A percentile compares a stretch with the other conserved stretches of the same genome.
Conservation (phyloP, 106 monocot species). For the Phalaenopsis equestris region DNA sequence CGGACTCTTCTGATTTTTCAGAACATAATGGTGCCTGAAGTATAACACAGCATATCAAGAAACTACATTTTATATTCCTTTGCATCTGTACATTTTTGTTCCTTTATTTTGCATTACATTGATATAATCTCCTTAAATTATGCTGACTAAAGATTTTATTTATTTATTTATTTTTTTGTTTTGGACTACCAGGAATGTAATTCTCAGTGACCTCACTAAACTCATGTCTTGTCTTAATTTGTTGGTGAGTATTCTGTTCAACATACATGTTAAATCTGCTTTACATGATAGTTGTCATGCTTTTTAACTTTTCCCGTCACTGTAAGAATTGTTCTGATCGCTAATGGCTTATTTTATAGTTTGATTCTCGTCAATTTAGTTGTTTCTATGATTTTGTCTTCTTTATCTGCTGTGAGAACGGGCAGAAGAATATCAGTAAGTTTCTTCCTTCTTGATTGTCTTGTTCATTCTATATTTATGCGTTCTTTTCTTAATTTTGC, state of each 20-base stretch:
- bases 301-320: not conserved
- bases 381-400: slow-evolving; percentile 88
- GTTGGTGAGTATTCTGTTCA: slow-evolving; percentile 31
- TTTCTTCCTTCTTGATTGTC: slow-evolving; percentile 3
- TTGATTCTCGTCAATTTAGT: slow-evolving; percentile 51
- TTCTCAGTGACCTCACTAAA: slow-evolving; percentile 41
- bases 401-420: slow-evolving; percentile 78
- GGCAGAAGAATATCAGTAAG: slow-evolving; percentile 87
- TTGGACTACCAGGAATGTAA: slow-evolving; percentile 28
- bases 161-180: slow-evolving; percentile 2
- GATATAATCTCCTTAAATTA: not conserved
- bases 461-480: not conserved
- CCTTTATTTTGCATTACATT: not conserved
- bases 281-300: not conserved
- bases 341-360: slow-evolving; percentile 28
- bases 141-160: not conserved
- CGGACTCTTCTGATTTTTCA: not conserved
- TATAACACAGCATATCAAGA: not conserved
- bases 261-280: not conserved
- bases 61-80: not conserved
- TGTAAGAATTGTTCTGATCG: not conserved
- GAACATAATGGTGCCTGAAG: not conserved
- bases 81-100: not conserved
- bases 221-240: slow-evolving; percentile 53
- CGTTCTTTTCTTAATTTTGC: slow-evolving; percentile 5